Percentiles rank a stretch among this genome's conserved stretches.
These are phyloP conservation scores for Ceratobasidium theobromae DNA, from an alignment of 1,284 basidiomycete genomes.

Conservation along the genomic window DNA sequence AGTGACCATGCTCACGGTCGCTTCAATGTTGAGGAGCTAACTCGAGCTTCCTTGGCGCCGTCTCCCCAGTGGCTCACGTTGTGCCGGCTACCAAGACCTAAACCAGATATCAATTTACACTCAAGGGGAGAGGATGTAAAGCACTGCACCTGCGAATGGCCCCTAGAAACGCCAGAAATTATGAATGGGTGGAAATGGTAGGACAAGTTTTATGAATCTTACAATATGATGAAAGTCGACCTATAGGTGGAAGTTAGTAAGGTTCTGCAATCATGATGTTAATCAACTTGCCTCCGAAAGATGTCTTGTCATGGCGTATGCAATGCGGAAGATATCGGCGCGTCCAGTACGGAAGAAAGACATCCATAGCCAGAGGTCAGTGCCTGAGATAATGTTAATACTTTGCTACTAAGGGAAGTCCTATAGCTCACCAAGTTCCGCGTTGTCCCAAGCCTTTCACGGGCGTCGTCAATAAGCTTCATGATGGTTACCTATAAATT, in stretches of 20 bases:
- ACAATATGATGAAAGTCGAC: constrained; percentile 48
- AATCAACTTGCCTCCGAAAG: constrained; percentile 42
- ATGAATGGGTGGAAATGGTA: neutral
- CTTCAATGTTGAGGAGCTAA: constrained; percentile 45
- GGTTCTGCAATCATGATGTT: neutral
- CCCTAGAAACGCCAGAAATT: constrained; percentile 36
- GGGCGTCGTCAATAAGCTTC: neutral
- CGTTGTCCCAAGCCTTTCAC: constrained; percentile 41
- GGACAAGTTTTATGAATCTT: neutral
- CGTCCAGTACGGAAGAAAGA: constrained; percentile 50
- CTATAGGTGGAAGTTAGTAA: neutral
- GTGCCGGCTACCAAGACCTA: constrained; percentile 47
- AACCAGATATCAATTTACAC: neutral
- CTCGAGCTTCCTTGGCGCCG: constrained; percentile 50
- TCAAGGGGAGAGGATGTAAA: neutral
- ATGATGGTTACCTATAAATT: neutral
- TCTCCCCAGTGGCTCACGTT: constrained; percentile 52
- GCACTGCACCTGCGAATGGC: constrained; percentile 42
- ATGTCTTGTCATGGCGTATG: constrained; percentile 48
- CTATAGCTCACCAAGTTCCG: constrained; percentile 38
- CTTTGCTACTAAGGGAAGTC: neutral
- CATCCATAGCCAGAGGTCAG: constrained; percentile 51
- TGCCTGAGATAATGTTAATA: constrained; percentile 38
- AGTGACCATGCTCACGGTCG: constrained; percentile 41
- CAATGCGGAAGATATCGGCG: constrained; percentile 48